Evolutionary conservation across 2,329 filamentous ascomycete genomes (phyloP).

Genomic region (Pseudogymnoascus sp.): DNA sequence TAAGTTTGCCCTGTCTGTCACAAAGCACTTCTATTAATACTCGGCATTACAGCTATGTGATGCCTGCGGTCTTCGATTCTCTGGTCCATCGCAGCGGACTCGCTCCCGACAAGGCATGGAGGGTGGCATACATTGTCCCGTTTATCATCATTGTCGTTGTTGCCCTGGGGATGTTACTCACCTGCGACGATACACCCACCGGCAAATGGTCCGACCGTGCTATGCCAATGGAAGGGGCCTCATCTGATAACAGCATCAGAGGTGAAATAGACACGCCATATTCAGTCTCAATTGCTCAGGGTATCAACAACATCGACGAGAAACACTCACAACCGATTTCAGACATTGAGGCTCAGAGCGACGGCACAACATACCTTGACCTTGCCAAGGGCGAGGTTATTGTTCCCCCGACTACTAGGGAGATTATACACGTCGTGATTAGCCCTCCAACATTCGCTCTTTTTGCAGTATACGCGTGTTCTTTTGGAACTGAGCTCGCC

Average conservation of each 20-base stretch:
- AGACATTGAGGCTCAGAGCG: slow-evolving; percentile 31
- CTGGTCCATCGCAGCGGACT: slow-evolving; percentile 53
- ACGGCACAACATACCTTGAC: slow-evolving; percentile 41
- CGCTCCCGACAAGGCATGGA: slow-evolving; percentile 63
- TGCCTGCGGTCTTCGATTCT: slow-evolving; percentile 82
- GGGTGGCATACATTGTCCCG: slow-evolving; percentile 75
- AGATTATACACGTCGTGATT: slow-evolving; percentile 37
- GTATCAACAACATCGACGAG: slow-evolving; percentile 12
- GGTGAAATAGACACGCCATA: slow-evolving; percentile 42
- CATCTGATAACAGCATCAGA: slow-evolving; percentile 17
- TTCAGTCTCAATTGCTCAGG: slow-evolving; percentile 36
- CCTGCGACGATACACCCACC: slow-evolving; percentile 73
- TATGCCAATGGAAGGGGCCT: slow-evolving; percentile 31
- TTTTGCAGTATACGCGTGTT: slow-evolving; percentile 50
- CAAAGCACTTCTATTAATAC: background rate
- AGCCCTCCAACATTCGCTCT: slow-evolving; percentile 48
- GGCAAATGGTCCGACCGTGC: slow-evolving; percentile 70
- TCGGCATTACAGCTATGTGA: slow-evolving; percentile 40
- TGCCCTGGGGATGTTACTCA: slow-evolving; percentile 58
- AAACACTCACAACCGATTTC: slow-evolving; percentile 30
- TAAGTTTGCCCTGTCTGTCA: slow-evolving; percentile 64
- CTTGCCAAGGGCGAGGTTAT: slow-evolving; percentile 45
- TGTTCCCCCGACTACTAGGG: slow-evolving; percentile 46
- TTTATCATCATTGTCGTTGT: slow-evolving; percentile 63
- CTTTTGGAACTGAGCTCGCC: slow-evolving; percentile 54